Conservation (phyloP, 768 basidiomycete genomes). For the Lactifluus subvellereus region DNA sequence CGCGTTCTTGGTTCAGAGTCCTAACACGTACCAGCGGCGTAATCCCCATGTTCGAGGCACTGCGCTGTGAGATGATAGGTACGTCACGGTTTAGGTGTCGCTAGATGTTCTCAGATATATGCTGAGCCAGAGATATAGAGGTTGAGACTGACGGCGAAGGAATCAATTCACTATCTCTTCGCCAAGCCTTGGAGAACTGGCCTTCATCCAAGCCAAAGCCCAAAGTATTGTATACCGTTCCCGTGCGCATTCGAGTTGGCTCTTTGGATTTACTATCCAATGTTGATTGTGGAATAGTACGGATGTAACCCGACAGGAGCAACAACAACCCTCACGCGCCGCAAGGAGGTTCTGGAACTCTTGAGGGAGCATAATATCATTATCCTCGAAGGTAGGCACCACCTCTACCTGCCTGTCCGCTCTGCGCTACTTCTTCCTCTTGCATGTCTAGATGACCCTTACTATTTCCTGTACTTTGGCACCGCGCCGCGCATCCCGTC, state of each 20-base stretch:
- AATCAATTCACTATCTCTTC: conserved; percentile 53
- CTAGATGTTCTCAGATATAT: neutral
- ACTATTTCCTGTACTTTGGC: conserved; percentile 74
- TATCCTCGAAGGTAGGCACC: conserved; percentile 71
- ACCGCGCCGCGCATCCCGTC: conserved; percentile 56
- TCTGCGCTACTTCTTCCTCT: neutral
- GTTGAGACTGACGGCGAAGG: conserved; percentile 73
- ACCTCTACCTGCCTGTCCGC: neutral
- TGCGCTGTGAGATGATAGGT: conserved; percentile 58
- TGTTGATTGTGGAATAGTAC: conserved; percentile 39
- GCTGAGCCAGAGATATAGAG: conserved; percentile 40
- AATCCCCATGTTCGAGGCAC: conserved; percentile 53
- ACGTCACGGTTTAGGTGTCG: conserved; percentile 22
- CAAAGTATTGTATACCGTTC: conserved; percentile 76
- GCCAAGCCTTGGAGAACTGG: conserved; percentile 67
- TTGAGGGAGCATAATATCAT: conserved; percentile 70
- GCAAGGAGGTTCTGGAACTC: conserved; percentile 64
- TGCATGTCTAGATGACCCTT: conserved; percentile 61
- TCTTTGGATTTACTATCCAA: neutral
- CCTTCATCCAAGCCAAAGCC: conserved; percentile 65
- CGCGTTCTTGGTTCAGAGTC: conserved; percentile 8
- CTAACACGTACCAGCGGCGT: conserved; percentile 44
- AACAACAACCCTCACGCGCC: conserved; percentile 64
- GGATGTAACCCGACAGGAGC: conserved; percentile 86
- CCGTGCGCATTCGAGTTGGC: conserved; percentile 35